Evolutionary conservation across 176 grass and related monocot species (phyloP).

Genomic region (Poa pratensis): DNA sequence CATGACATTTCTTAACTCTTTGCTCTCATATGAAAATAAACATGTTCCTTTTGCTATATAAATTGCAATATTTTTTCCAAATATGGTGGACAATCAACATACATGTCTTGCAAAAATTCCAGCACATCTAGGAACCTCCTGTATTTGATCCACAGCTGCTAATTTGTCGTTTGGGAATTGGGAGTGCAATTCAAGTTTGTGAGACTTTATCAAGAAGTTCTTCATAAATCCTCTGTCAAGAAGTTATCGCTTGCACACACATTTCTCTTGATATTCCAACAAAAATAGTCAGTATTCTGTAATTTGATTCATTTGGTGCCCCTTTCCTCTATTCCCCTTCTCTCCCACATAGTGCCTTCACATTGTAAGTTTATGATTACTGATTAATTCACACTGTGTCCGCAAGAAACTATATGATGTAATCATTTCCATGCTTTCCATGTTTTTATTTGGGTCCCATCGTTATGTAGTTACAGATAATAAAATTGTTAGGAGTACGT

Average conservation of each 20-base stretch:
- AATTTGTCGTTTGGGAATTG: neutral
- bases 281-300: neutral
- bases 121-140: constrained; percentile 13
- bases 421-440: neutral
- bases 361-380: constrained; percentile 22
- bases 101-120: neutral
- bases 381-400: neutral
- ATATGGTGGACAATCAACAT: constrained; percentile 14
- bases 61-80: neutral
- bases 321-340: neutral
- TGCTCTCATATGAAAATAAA: constrained; percentile 14
- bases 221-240: neutral
- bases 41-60: neutral
- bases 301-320: constrained; percentile 10
- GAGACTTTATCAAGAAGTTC: constrained; percentile 9
- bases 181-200: neutral
- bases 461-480: constrained; percentile 6
- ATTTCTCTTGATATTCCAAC: constrained; percentile 22
- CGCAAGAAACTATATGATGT: constrained; percentile 9
- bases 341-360: neutral
- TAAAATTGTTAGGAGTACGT: neutral
- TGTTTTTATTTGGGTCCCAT: neutral
- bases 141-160: neutral
- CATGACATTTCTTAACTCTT: constrained; percentile 4
- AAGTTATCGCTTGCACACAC: neutral